Percentiles rank a stretch among this genome's conserved stretches.
phyloP scores from a whole-genome alignment of 148 eudicot genomes.

The Vaccinium macrocarpon region DNA sequence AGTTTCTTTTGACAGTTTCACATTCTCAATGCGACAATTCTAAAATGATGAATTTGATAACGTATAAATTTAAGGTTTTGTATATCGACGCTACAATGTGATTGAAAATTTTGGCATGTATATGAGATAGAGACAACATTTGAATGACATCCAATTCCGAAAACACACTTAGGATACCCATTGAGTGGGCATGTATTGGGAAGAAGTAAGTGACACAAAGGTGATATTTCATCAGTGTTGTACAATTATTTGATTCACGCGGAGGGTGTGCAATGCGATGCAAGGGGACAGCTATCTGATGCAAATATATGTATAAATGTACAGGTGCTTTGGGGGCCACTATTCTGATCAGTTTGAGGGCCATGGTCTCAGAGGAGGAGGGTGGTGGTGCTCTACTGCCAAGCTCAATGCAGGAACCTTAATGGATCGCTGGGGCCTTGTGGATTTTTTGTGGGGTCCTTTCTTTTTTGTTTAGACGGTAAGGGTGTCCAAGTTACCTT shows the following conservation, averaged over 20 bases:
- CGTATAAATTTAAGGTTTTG: not conserved
- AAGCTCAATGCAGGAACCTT: not conserved
- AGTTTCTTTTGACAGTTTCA: not conserved
- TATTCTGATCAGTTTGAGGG: constrained; percentile 7
- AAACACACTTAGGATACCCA: constrained; percentile 21
- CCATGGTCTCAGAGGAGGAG: constrained; percentile 17
- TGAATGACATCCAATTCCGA: not conserved
- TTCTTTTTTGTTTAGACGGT: no score
- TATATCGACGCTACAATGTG: not conserved
- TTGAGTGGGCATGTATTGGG: not conserved
- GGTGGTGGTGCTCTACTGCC: not conserved
- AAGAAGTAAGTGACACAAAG: not conserved
- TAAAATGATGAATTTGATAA: not conserved
- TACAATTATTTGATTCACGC: constrained; percentile 33
- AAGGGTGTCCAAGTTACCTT: no score
- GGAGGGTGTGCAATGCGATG: constrained; percentile 15
- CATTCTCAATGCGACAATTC: not conserved
- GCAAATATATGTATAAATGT: not conserved
- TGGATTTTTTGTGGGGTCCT: constrained; percentile 11
- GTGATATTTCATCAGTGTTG: not conserved
- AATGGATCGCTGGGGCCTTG: constrained; percentile 16
- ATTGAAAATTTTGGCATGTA: not conserved
- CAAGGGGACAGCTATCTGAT: not conserved
- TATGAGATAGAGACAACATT: constrained; percentile 17
- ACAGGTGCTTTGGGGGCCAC: not conserved